phyloP scores from a whole-genome alignment of 2,329 filamentous ascomycete genomes.

The Colletotrichum agaves region DNA sequence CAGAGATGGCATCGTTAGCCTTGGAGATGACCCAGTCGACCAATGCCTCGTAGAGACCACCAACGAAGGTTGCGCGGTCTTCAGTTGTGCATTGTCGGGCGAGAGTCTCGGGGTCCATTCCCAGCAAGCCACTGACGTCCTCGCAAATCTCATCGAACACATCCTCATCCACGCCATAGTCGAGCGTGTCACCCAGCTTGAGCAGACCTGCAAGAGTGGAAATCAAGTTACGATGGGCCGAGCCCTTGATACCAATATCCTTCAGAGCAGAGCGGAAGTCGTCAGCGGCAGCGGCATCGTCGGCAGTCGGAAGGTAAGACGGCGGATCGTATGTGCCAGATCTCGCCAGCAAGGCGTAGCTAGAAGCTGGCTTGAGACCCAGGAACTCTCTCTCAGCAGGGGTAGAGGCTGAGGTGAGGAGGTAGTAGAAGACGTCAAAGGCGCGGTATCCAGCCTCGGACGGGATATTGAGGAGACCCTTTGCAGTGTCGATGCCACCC shows the following conservation, averaged over 20 bases:
- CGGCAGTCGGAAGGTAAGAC: slow-evolving; percentile 88
- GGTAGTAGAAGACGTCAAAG: slow-evolving; percentile 98
- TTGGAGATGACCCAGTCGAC: slow-evolving; percentile 95
- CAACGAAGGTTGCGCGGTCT: slow-evolving; percentile 84
- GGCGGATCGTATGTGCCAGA: slow-evolving; percentile 90
- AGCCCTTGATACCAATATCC: slow-evolving; percentile 92
- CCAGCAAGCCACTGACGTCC: slow-evolving; percentile 87
- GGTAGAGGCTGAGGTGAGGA: slow-evolving; percentile 90
- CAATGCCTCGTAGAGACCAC: slow-evolving; percentile 89
- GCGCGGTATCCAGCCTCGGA: slow-evolving; percentile 84
- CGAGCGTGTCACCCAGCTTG: slow-evolving; percentile 90
- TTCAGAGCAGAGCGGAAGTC: slow-evolving; percentile 90
- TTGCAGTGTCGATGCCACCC: slow-evolving; percentile 85
- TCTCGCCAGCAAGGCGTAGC: slow-evolving; percentile 81
- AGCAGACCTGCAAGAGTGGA: slow-evolving; percentile 87
- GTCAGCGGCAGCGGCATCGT: slow-evolving; percentile 91
- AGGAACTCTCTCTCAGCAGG: slow-evolving; percentile 90
- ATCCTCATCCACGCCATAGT: slow-evolving; percentile 86
- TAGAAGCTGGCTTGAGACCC: slow-evolving; percentile 78
- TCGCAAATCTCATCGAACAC: slow-evolving; percentile 87
- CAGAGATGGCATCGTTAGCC: slow-evolving; percentile 85
- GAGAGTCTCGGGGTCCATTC: slow-evolving; percentile 86
- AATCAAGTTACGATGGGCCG: slow-evolving; percentile 82
- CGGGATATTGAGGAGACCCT: slow-evolving; percentile 84
- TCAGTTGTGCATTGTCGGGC: slow-evolving; percentile 82